Base-by-base conservation (phyloP, 306 rosid species). In the Cucurbita maxima region DNA sequence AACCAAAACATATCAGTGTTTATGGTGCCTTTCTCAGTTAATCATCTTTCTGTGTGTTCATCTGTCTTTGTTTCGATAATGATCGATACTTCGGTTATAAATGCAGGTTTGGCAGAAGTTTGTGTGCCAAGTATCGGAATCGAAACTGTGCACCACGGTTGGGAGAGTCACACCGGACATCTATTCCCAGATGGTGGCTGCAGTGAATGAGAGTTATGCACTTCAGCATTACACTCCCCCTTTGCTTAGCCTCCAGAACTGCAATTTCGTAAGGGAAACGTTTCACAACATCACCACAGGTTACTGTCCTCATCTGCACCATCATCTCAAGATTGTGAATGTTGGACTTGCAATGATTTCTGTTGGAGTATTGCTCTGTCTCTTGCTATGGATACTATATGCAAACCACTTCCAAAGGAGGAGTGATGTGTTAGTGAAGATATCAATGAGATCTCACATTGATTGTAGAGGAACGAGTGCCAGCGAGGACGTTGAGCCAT, bases 351-450 rank as follows among this genome's bases (percentile, higher is more conserved):
- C 87, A 16, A 86, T 94, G 79, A 82, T 89, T 61, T 94, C 99
- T 15, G 97, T 89, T 16, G 97, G 96, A 62, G 90, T 91, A 50
- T 75, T 94, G 79, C 89, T 94, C 62, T 91, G 97, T 63, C 99
- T 94, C 66, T 87, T 94, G 76, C 89, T 94, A 48, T 94, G 99
- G 99, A 76, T 89, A 72, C 92, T 94, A 50, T 91, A 86, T 82
- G 87, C 99, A 74, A 91, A 94, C 97, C 92, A 89, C 96, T 89
- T 89, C 88, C 82, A 40, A 85, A 84, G 87, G 88, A 90, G 78
- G 87, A 30, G 34, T 30, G 96, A 83, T 66, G 97, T 41, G 97
- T 84, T 83, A 86, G 95, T 19, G 70, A 84, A 84, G 74, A 83
- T 83, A 3, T 3, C 12, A 10, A 1, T 22, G 25, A 22, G 25